These are phyloP conservation scores for Paecilomyces fulvus DNA, from an alignment of 2,329 filamentous ascomycete genomes.

Conservation along the genomic window DNA sequence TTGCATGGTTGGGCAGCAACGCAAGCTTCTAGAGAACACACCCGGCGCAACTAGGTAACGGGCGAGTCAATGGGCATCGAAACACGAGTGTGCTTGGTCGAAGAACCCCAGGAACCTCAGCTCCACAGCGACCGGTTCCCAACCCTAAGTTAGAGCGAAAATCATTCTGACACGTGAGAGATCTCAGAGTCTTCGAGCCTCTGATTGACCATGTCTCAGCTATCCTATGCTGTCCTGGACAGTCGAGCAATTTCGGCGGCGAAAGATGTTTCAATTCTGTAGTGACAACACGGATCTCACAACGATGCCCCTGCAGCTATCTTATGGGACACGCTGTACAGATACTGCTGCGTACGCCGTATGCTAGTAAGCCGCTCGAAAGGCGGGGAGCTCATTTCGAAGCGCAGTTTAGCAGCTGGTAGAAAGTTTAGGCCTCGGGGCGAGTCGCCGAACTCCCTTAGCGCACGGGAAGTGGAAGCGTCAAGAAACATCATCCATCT, in stretches of 20 bases:
- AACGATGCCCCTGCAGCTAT: background rate
- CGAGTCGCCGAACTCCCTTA: background rate
- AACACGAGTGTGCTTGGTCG: background rate
- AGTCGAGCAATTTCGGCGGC: background rate
- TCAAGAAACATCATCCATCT: background rate
- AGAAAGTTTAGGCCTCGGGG: background rate
- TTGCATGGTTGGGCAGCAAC: background rate
- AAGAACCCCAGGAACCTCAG: background rate
- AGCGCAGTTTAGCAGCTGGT: background rate
- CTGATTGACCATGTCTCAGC: background rate
- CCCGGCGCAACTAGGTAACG: background rate
- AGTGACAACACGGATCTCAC: background rate
- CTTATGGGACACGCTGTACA: background rate
- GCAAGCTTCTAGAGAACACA: background rate
- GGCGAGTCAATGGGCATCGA: background rate
- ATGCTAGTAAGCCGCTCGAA: background rate
- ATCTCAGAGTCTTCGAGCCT: background rate
- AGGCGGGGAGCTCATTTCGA: background rate
- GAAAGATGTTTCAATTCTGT: background rate
- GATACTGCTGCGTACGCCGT: background rate
- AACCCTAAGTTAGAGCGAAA: background rate
- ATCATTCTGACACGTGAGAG: background rate
- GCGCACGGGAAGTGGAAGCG: background rate
- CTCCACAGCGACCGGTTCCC: background rate
- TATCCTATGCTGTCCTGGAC: background rate